Conservation (phyloP, 179 eudicot genomes). For the Spergularia azorica region DNA sequence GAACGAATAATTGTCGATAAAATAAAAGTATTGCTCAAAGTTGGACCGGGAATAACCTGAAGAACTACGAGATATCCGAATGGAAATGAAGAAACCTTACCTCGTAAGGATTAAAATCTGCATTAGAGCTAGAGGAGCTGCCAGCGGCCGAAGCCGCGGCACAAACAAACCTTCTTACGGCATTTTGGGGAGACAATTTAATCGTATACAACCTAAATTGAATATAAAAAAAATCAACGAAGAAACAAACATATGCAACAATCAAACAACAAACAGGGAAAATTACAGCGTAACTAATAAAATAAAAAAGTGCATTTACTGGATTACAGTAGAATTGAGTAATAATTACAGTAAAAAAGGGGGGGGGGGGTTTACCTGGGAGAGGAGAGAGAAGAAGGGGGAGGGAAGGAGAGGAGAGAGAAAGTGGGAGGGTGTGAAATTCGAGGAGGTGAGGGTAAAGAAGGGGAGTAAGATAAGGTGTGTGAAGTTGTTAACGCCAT, state of each 20-base stretch:
- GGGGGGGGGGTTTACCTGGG: slow-evolving; percentile 23
- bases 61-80: no score
- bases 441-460: slow-evolving; percentile 22
- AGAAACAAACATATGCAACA: neutral
- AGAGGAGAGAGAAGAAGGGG: slow-evolving; percentile 18
- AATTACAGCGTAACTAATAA: neutral
- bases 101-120: slow-evolving; percentile 72
- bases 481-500: slow-evolving; percentile 47
- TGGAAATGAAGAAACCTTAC: slow-evolving; percentile 29
- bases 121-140: slow-evolving; percentile 52
- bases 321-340: no score
- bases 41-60: no score
- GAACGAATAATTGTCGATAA: no score
- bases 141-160: slow-evolving; percentile 84
- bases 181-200: slow-evolving; percentile 25
- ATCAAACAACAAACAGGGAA: neutral
- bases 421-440: slow-evolving; percentile 26
- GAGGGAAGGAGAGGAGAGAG: slow-evolving; percentile 22
- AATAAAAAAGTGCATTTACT: no score
- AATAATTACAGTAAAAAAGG: no score
- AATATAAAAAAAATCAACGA: neutral
- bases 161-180: slow-evolving; percentile 35
- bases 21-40: no score
- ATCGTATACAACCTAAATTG: slow-evolving; percentile 5
- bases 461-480: slow-evolving; percentile 33